Evolutionary conservation across 2,329 filamentous ascomycete species (phyloP).

Genomic region (Drechslerella coelobrocha): DNA sequence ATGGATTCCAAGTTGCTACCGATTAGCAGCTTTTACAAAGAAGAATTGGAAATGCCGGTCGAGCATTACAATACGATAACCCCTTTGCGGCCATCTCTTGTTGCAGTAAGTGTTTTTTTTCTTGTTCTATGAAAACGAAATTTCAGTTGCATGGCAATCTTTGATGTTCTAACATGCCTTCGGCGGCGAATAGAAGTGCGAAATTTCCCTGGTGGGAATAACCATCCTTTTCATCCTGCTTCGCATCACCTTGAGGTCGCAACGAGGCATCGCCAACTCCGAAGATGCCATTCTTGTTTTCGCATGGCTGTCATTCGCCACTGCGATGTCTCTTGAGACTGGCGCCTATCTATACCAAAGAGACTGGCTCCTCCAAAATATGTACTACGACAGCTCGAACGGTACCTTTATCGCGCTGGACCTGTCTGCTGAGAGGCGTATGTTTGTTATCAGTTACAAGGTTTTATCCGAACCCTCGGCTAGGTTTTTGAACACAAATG

Average conservation of each 20-base stretch:
- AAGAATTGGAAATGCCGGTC: neutral
- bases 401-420: neutral
- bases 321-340: constrained; percentile 9
- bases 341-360: constrained; percentile 2
- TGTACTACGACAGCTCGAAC: neutral
- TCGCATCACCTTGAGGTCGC: neutral
- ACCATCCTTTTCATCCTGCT: constrained; percentile 7
- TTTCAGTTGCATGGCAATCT: neutral
- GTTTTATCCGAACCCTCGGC: neutral
- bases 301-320: constrained; percentile 6
- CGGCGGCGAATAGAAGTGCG: neutral
- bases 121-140: neutral
- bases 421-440: neutral
- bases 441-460: neutral
- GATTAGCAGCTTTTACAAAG: neutral
- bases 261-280: constrained; percentile 3
- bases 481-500: neutral
- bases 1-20: neutral
- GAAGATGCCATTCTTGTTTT: constrained; percentile 11
- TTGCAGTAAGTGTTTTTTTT: neutral
- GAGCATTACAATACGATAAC: neutral
- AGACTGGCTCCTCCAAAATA: neutral
- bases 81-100: neutral
- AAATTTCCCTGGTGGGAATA: constrained; percentile 1
- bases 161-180: neutral